Base-by-base conservation (phyloP, 2,329 filamentous ascomycete genomes). In the Zasmidium citrigriseum region DNA sequence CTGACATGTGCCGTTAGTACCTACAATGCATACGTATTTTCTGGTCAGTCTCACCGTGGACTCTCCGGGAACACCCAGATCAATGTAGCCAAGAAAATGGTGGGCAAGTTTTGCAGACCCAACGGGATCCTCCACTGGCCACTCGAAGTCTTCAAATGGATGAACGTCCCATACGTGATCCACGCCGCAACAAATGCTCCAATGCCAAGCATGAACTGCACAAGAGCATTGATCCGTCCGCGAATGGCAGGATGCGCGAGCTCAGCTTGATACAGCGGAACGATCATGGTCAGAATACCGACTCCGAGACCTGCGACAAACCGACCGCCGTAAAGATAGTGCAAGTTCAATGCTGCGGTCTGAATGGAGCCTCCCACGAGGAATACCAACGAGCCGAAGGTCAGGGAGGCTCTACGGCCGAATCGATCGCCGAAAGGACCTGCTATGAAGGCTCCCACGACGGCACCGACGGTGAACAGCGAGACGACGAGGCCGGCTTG, bases 361-460 rank as follows among this genome's bases (percentile, higher is more conserved):
- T 70, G 67, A 2, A 70, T 54, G 14, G 59, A 58, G 4, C 67
- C 62, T 16, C 66, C 68, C 20, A 67, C 27, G 27, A 66, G 45
- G 47, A 70, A 70, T 27, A 68, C 63, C n/a, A 57, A 3, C 68
- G 89, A 93, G 61, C 87, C 89, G 2, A 75, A 20, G 52, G 90
- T 85, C 72, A 91, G 84, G 55, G 88, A 89, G 69, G 81, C 83
- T 66, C 87, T 86, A 68, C 88, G 86, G 66, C 90, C 90, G 55
- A 89, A 29, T 23, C 18, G 27, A 20, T 48, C 27, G 18, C 20
- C 25, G 23, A 16, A 25, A 12, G 18, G 14, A 3, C 52, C 52
- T 29, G 52, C 52, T 9, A 48, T 22, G 44, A 18, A 41, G n/a
- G 52, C 52, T n/a, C 52, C 52, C 24, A 47, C 47, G 44, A 55